Percentiles rank a stretch among this genome's conserved stretches.
Conservation (phyloP, 345 rosid species). For the Noccaea caerulescens region DNA sequence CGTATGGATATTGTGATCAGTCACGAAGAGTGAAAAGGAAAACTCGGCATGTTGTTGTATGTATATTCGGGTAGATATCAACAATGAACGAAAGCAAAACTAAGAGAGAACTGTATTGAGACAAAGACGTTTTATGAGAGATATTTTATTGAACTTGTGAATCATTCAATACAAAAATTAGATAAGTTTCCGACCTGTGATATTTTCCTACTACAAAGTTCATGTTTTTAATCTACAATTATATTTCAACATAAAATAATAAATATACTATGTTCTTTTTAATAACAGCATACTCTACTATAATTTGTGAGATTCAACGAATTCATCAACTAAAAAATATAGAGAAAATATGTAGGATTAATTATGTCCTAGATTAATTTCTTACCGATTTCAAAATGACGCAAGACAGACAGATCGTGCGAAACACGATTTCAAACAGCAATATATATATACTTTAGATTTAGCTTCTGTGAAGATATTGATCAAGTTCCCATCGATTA, state of each 20-base stretch:
- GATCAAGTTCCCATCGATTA: conserved; percentile 19
- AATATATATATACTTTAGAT: background rate
- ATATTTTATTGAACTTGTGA: no score
- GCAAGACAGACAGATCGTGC: conserved; percentile 28
- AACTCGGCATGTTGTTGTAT: background rate
- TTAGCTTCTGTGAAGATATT: conserved; percentile 29
- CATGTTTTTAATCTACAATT: background rate
- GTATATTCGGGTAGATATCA: no score
- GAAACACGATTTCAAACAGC: conserved; percentile 35
- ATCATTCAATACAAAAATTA: no score
- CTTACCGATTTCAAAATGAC: conserved; percentile 22
- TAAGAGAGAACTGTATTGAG: no score
- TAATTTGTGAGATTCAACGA: background rate
- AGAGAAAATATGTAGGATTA: conserved; percentile 1
- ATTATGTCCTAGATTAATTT: background rate
- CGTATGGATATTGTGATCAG: background rate
- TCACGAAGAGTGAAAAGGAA: background rate
- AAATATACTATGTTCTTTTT: background rate
- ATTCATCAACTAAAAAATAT: background rate
- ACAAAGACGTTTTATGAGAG: no score
- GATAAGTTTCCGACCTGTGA: no score
- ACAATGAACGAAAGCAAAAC: no score
- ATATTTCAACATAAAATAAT: background rate
- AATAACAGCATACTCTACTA: background rate
- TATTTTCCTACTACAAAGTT: no score